Evolutionary conservation across 345 rosid genomes (phyloP), one percentile per base, ranked within the genome.

Genomic region (Durio zibethinus): DNA sequence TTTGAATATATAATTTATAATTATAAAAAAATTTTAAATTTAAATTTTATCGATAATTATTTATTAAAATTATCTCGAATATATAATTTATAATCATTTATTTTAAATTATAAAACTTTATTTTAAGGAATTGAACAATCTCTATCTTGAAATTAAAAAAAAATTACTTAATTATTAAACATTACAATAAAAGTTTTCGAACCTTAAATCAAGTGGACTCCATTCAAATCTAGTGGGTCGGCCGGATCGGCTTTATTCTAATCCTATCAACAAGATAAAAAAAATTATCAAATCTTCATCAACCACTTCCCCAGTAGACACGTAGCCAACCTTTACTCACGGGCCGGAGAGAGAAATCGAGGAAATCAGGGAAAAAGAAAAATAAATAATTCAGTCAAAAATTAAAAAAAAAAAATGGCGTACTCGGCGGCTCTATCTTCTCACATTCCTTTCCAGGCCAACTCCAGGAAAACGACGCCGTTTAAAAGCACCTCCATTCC

Each of bases 401-500:
- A n/a, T 82, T 87, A 31, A 16, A 10, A 3, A 12, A 0, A 50
- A 50, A 68, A 53, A 80, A 94, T 94, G 98, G 89, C 94, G 66
- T 86, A 71, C 77, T 76, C 91, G 74, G 84, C 93, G 73, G 85
- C 93, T 50, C 78, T 90, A 15, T 82, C 89, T 62, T 69, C 89
- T 52, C 83, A 87, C 36, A 75, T 87, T 27, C 76, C 83, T 35
- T 80, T 83, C 40, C 79, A 50, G 59, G 16, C 80, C 31, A 74
- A 40, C 72, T n/a, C 68, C 1, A 75, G 50, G n/a, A 65, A 61
- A 76, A 66, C 35, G 20, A 67, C 71, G 18, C 79, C 56, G 31
- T 73, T 42, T 67, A 80, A 73, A 76, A 25, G 74, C 15, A 48
- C 75, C 73, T 87, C 89, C 6, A 83, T 85, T n/a, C 80, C 87